Base-by-base conservation (phyloP, 371 early-diverging fungal genomes). In the Rhizopus arrhizus region DNA sequence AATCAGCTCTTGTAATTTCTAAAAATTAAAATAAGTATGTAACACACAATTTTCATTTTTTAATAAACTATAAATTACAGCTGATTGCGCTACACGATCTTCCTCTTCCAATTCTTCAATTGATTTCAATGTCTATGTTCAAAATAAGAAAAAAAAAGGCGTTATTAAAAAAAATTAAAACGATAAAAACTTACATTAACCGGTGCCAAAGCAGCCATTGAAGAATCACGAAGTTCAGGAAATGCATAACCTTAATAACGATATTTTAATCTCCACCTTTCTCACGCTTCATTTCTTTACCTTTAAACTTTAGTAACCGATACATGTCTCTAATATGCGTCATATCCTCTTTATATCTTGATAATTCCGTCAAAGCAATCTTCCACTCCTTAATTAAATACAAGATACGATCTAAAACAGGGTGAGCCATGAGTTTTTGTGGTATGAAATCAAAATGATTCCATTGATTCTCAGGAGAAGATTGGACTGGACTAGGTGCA, bases 1-100 rank as follows among this genome's bases (percentile, higher is more conserved):
- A 58, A 99, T 88, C 34, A 96, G 85, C 62, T 97, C 99, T 79
- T 99, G 96, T 58, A 99, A 69, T 90, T 97, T 98, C 88, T 92
- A 69, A 8, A 53, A 12, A 42, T 32, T 7, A 12, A 3, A 31
- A 2, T 48, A 50, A 40, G 16, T 15, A 33, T 56, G 35, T 53
- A 33, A 16, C 13, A 3, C 29, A 22, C 5, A 32, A 16, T 28
- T 3, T 22, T 33, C 10, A 53, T 50, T 66, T 51, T 7, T 16
- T 45, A 45, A 7, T 8, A 15, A 11, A 15, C 16, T 45, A 45
- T 13, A 45, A 66, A 80, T 64, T 85, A 93, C 93, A 28, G 94
- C 94, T 53, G 91, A 81, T 68, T 96, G 89, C 3, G 92, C 94
- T 32, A 87, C 81, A 38, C 89, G 74, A 61, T 98, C 98, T 66